phyloP scores from a whole-genome alignment of 768 basidiomycete genomes.

The Suillus sp. region DNA sequence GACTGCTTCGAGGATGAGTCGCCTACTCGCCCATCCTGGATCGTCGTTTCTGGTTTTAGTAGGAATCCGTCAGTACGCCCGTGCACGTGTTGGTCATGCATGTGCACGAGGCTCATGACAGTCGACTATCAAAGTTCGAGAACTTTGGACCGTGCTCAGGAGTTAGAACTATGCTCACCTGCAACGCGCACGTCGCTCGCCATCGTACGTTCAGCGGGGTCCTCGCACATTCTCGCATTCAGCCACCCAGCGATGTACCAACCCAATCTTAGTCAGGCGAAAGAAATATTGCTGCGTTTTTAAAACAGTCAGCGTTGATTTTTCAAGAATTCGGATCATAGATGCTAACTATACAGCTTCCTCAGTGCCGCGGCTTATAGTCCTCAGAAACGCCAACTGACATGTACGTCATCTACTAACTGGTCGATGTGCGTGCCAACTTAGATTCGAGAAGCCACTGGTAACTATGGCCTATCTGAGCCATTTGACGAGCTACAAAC shows the following conservation, averaged over 20 bases:
- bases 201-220: neutral
- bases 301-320: neutral
- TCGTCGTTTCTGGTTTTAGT: neutral
- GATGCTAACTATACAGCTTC: neutral
- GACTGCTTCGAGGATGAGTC: neutral
- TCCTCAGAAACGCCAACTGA: neutral
- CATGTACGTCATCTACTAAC: neutral
- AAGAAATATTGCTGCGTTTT: neutral
- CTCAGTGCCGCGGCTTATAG: neutral
- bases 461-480: neutral
- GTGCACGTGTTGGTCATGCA: neutral
- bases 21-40: neutral
- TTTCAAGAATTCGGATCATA: neutral
- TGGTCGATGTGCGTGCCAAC: neutral
- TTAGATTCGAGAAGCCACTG: neutral
- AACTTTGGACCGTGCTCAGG: neutral
- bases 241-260: neutral
- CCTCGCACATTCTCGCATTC: neutral
- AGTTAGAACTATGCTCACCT: neutral
- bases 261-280: neutral
- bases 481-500: neutral
- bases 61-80: neutral
- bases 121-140: neutral
- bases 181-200: neutral
- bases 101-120: neutral